Conservation (phyloP, 441 rosid species). For the Erodium moschatum region DNA sequence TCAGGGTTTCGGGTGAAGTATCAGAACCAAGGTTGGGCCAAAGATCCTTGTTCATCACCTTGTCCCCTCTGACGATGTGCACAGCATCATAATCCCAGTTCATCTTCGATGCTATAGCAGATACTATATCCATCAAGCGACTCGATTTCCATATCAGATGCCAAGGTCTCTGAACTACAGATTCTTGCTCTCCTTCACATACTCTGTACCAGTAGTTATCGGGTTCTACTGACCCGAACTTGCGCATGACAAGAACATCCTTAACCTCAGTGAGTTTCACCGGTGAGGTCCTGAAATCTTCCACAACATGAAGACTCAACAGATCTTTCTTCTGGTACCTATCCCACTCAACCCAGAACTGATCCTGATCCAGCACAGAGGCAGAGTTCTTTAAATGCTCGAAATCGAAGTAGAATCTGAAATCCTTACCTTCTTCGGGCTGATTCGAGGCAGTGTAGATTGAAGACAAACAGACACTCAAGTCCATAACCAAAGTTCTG, state of each 20-base stretch:
- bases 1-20: conserved; percentile 74
- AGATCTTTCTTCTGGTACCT: conserved; percentile 54
- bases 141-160: conserved; percentile 84
- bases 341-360: conserved; percentile 69
- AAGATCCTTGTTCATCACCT: conserved; percentile 62
- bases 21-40: conserved; percentile 86
- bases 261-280: conserved; percentile 64
- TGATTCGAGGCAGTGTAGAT: conserved; percentile 51
- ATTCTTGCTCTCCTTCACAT: conserved; percentile 81
- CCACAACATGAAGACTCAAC: conserved; percentile 55
- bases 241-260: conserved; percentile 72
- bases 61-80: conserved; percentile 91
- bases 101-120: conserved; percentile 76
- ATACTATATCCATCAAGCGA: conserved; percentile 85
- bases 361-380: conserved; percentile 66
- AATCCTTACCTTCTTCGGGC: conserved; percentile 86
- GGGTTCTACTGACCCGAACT: conserved; percentile 78
- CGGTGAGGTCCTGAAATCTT: conserved; percentile 56
- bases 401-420: conserved; percentile 81
- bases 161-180: conserved; percentile 79
- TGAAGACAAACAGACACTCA: conserved; percentile 69
- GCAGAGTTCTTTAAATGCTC: conserved; percentile 87
- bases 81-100: conserved; percentile 94
- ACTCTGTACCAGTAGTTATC: conserved; percentile 95
- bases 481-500: conserved; percentile 81